phyloP scores from a whole-genome alignment of 495 filamentous ascomycete species.

The Podospora bellae-mahoneyi region DNA sequence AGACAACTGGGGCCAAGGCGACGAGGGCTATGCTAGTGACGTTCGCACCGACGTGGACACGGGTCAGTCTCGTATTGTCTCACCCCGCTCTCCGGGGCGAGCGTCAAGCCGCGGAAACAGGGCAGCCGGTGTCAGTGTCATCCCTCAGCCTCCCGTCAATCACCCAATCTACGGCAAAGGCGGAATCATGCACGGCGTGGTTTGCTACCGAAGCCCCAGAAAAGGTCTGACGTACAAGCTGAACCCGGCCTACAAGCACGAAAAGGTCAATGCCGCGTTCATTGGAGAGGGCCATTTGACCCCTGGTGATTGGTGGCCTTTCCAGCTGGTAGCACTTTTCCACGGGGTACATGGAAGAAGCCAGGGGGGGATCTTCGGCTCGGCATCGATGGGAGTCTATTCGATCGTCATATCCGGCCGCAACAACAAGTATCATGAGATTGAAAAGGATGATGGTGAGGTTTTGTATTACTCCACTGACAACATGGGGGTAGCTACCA shows the following conservation, averaged over 20 bases:
- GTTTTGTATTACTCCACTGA: constrained; percentile 48
- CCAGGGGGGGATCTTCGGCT: constrained; percentile 47
- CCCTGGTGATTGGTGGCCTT: constrained; percentile 52
- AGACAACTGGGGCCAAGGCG: not conserved
- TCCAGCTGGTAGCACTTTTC: constrained; percentile 44
- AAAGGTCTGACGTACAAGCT: constrained; percentile 14
- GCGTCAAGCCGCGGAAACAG: too few relatives aligned
- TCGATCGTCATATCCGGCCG: constrained; percentile 42
- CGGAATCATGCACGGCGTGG: constrained; percentile 44
- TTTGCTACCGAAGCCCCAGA: constrained; percentile 8
- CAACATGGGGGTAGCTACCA: constrained; percentile 18
- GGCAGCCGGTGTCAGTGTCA: not conserved
- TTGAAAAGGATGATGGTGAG: constrained; percentile 46
- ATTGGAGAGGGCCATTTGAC: constrained; percentile 46
- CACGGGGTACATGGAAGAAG: constrained; percentile 50
- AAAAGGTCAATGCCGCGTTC: constrained; percentile 28
- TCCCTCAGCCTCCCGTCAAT: constrained; percentile 21
- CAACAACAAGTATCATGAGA: constrained; percentile 40
- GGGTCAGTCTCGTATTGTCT: not conserved
- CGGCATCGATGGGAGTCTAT: constrained; percentile 36
- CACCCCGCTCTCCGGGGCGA: too few relatives aligned
- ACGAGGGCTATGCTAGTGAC: not conserved
- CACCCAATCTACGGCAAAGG: constrained; percentile 32
- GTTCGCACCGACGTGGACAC: not conserved
- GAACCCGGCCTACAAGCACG: constrained; percentile 28